Conservation (phyloP, 345 rosid genomes). For the Lepidium africanum region DNA sequence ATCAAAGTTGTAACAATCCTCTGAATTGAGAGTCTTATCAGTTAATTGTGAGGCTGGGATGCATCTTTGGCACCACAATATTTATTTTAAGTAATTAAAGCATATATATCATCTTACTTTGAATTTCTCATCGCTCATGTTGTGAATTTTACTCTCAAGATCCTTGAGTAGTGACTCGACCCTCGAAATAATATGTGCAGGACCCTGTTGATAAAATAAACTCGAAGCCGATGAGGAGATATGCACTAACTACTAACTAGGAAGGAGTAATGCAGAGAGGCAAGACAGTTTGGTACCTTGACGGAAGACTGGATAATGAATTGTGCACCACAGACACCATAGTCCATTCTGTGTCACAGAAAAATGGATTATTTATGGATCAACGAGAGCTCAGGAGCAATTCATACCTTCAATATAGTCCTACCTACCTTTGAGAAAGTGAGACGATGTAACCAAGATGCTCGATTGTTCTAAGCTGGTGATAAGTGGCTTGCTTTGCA, state of each 20-base stretch:
- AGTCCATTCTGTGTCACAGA: conserved; percentile 40
- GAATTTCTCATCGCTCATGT: too few relatives aligned
- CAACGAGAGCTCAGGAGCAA: background rate
- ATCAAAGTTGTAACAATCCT: too few relatives aligned
- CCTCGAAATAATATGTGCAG: conserved; percentile 49
- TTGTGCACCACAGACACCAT: conserved; percentile 56
- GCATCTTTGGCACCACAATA: too few relatives aligned
- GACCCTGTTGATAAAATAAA: conserved; percentile 34
- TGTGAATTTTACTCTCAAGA: too few relatives aligned
- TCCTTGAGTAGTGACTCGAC: too few relatives aligned
- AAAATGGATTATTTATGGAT: background rate
- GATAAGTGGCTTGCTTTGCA: conserved; percentile 74
- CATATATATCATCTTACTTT: too few relatives aligned
- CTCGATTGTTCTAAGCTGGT: conserved; percentile 85
- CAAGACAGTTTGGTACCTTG: conserved; percentile 35
- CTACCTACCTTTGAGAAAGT: conserved; percentile 47
- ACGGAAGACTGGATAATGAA: conserved; percentile 67
- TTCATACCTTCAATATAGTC: background rate
- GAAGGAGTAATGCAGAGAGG: background rate
- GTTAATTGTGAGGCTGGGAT: too few relatives aligned
- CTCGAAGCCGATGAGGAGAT: background rate
- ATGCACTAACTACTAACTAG: background rate
- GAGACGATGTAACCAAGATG: conserved; percentile 74
- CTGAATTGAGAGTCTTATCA: too few relatives aligned
- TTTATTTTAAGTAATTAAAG: too few relatives aligned